Conservation (phyloP, 495 filamentous ascomycete species). For the Platismatia glauca region DNA sequence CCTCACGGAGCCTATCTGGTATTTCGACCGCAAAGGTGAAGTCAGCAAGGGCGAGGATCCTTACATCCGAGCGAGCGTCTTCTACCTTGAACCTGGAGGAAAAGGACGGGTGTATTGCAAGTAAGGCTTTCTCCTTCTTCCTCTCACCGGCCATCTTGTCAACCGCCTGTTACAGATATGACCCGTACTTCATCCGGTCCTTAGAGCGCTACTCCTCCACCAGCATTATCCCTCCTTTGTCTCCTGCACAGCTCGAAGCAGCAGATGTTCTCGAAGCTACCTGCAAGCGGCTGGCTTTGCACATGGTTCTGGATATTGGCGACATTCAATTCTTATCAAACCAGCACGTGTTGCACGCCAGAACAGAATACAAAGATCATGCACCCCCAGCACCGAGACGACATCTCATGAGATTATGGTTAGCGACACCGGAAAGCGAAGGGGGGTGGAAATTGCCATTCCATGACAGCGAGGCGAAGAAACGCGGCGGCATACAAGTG, state of each 20-base stretch:
- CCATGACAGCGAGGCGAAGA: conserved; percentile 70
- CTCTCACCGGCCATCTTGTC: neutral
- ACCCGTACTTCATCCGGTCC: conserved; percentile 69
- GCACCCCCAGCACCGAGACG: conserved; percentile 53
- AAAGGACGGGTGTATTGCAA: conserved; percentile 48
- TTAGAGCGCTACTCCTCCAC: conserved; percentile 55
- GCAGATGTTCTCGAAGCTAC: conserved; percentile 57
- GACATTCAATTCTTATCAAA: conserved; percentile 73
- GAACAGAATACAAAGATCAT: conserved; percentile 60
- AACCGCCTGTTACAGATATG: conserved; percentile 46
- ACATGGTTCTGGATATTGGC: conserved; percentile 71
- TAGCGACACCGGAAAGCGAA: conserved; percentile 69
- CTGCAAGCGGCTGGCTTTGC: conserved; percentile 54
- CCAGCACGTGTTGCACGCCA: conserved; percentile 58
- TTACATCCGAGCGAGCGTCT: conserved; percentile 62
- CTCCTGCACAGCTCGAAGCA: conserved; percentile 53
- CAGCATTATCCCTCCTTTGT: conserved; percentile 60
- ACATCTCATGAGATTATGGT: conserved; percentile 80
- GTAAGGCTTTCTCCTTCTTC: conserved; percentile 23
- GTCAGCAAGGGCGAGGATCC: conserved; percentile 62
- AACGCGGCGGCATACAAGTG: conserved; percentile 80
- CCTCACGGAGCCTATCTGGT: conserved; percentile 74
- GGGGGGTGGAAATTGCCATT: conserved; percentile 82
- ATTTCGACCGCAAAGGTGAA: conserved; percentile 92
- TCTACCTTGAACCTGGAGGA: conserved; percentile 51